Evolutionary conservation across 2,329 filamentous ascomycete species (phyloP), one percentile per base, ranked within the genome.

Genomic region (Hymenoscyphus infarciens): DNA sequence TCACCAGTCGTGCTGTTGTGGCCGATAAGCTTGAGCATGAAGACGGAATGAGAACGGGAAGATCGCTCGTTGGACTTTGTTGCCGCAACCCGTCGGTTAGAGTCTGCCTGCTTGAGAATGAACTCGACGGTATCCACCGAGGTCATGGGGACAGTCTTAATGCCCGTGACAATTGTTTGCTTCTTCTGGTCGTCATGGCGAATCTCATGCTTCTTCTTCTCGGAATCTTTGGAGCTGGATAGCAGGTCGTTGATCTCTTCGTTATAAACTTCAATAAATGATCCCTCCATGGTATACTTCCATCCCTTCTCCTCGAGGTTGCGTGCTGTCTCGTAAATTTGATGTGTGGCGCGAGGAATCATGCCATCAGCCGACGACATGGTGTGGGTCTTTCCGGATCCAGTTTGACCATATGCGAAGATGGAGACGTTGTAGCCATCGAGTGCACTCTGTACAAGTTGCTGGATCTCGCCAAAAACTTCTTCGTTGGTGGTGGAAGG

Each of bases 351-450:
- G 7, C 90, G 86, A 1, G 95, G 94, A 63, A 99, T 99, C 89
- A 99, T 97, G 68, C 95, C 95, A 70, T 97, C 91, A 1, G 81
- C 77, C 0, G 88, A 90, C 10, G 91, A 96, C 95, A 99, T 99
- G 3, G 95, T 98, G 74, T 89, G 91, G 0, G 95, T 99, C 81
- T 99, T 99, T 64, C 95, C 95, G 19, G 93, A 95, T 3, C 95
- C 95, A 0, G 95, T 99, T 76, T 99, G 95, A 53, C 95, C 95
- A 73, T 99, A 99, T 74, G 93, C 97, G 78, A 99, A 97, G 66
- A 99, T 98, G 77, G 94, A 98, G 59, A 99, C 95, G 70, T 98
- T 99, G 80, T 97, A 99, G 1, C 95, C 95, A 72, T 99, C 95
- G 45, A 99, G 82, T 0, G 96, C 95, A 69, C 91, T 96, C 77